phyloP scores from a whole-genome alignment of 2,329 filamentous ascomycete species.

The Didymosphaeria variabile region DNA sequence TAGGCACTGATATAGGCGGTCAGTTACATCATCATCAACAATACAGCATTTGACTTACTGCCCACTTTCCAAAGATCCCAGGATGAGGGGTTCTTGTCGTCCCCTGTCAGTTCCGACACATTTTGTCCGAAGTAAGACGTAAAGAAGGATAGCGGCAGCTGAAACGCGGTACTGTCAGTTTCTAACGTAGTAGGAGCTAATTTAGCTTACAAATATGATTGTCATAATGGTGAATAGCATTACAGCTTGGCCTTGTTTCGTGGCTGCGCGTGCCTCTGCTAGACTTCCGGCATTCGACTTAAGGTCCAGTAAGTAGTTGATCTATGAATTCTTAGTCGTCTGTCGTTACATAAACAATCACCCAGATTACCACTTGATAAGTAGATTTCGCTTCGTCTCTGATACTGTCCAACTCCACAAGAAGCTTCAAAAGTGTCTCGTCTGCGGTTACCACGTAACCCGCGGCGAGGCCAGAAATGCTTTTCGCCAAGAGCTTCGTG shows the following conservation, averaged over 20 bases:
- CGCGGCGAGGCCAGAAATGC: no score
- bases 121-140: slow-evolving; percentile 24
- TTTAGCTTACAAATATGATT: slow-evolving; percentile 21
- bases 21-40: no score
- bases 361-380: no score
- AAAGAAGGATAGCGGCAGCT: slow-evolving; percentile 21
- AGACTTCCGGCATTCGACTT: slow-evolving; percentile 18
- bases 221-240: slow-evolving; percentile 26
- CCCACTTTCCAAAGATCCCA: slow-evolving; percentile 16
- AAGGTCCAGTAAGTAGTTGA: slow-evolving; percentile 17
- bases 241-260: slow-evolving; percentile 17
- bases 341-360: no score
- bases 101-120: slow-evolving; percentile 19
- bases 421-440: no score
- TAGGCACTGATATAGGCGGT: no score
- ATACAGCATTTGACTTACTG: neutral
- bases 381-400: no score
- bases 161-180: no score
- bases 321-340: neutral
- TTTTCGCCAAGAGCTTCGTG: no score
- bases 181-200: neutral
- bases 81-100: slow-evolving; percentile 14
- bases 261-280: slow-evolving; percentile 15
- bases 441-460: no score
- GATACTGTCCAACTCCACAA: no score